Evolutionary conservation across 345 rosid species (phyloP), one percentile per base, ranked within the genome.

Genomic region (Xanthoceras sorbifolium): DNA sequence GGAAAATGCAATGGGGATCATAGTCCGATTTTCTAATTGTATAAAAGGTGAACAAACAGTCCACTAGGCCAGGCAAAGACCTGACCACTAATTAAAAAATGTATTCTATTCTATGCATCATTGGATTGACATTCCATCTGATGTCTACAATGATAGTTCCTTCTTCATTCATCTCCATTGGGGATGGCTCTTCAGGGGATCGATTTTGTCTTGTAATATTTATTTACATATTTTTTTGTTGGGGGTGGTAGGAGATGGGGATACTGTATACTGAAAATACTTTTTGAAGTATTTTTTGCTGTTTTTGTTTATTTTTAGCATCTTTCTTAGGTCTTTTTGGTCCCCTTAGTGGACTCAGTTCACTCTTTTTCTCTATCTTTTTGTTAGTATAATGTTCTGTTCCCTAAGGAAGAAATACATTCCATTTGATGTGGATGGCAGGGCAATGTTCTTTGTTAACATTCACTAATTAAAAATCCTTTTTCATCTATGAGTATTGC

Each of bases 1-100:
- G 54, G 75, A 15, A 72, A 72, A 44, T 73, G 40, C 26, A 17
- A 42, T 20, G 50, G 40, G 65, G 32, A 71, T 71, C 9, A 9
- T 7, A 59, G 52, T 72, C 34, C 65, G 6, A 38, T 44, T 60
- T 72, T n/a, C 34, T 23, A 60, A 9, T 25, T 57, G 67, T 9
- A 57, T 1, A 57, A 57, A 20, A 57, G 23, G 62, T 23, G 28
- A n/a, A 9, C 26, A 57, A 22, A 57, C 3, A n/a, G 26, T 57
- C 25, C 62, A 57, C 62, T 57, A 22, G 61, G 61, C 54, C 54
- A 4, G n/a, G 54, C 54, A 48, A 48, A 48, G 18, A 14, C 54
- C 20, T 48, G 54, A 20, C 54, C 20, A 48, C 1, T 14, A 2
- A 34, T 71, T 1, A 14, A 34, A 18, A 68, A 26, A 46, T 69